These are phyloP conservation scores for Ramichloridium luteum DNA, from an alignment of 2,329 filamentous ascomycete genomes.

Conservation along the genomic window DNA sequence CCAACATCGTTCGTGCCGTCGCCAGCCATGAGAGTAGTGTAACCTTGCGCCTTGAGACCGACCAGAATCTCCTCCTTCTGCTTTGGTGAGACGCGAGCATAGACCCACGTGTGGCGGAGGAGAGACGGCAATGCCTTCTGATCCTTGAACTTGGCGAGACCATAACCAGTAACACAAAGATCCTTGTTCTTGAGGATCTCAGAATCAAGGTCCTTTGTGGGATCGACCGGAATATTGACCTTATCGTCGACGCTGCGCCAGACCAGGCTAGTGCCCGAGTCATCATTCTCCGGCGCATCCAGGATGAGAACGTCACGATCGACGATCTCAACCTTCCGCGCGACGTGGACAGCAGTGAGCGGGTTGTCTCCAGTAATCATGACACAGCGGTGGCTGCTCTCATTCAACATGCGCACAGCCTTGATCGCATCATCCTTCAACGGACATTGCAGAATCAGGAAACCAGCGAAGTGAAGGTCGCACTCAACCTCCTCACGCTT, in stretches of 20 bases:
- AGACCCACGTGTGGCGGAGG: slow-evolving; percentile 88
- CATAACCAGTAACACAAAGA: slow-evolving; percentile 91
- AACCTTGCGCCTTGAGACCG: slow-evolving; percentile 88
- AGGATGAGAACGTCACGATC: slow-evolving; percentile 90
- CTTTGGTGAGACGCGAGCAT: slow-evolving; percentile 93
- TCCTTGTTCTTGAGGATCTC: slow-evolving; percentile 78
- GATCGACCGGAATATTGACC: slow-evolving; percentile 72
- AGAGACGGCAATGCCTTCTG: slow-evolving; percentile 65
- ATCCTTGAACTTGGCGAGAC: slow-evolving; percentile 75
- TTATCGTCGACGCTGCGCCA: slow-evolving; percentile 95
- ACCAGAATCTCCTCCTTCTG: slow-evolving; percentile 98
- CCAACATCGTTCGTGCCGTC: slow-evolving; percentile 98
- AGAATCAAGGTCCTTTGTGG: slow-evolving; percentile 64
- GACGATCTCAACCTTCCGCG: slow-evolving; percentile 90
- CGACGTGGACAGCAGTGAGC: slow-evolving; percentile 89
- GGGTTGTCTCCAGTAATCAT: slow-evolving; percentile 99
- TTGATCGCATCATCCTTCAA: slow-evolving; percentile 93
- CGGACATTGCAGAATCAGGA: slow-evolving; percentile 88
- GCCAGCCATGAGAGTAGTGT: slow-evolving; percentile 97
- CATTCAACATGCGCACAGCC: slow-evolving; percentile 91
- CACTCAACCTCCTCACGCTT: slow-evolving; percentile 87
- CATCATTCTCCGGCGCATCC: slow-evolving; percentile 84
- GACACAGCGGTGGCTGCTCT: slow-evolving; percentile 94
- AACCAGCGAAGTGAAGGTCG: slow-evolving; percentile 79
- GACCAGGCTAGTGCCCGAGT: slow-evolving; percentile 65